Percentiles rank a stretch among this genome's conserved stretches.
Conservation (phyloP, 345 rosid genomes). For the Garcia nutans region DNA sequence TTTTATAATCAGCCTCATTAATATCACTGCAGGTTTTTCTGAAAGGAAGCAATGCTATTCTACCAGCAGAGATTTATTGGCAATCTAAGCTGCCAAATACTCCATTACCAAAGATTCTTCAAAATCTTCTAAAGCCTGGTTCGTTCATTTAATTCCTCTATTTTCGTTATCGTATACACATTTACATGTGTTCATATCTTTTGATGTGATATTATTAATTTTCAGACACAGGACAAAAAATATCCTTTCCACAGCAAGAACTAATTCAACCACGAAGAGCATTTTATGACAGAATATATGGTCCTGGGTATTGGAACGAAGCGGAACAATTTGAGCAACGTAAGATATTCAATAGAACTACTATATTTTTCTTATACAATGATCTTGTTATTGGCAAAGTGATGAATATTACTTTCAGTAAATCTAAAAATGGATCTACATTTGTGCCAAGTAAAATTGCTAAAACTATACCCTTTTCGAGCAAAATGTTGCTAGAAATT, state of each 20-base stretch:
- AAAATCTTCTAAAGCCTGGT: neutral
- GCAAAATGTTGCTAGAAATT: too few species aligned
- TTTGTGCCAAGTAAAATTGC: too few species aligned
- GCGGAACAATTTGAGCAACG: neutral
- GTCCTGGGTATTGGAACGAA: neutral
- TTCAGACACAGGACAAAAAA: neutral
- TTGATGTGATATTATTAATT: too few species aligned
- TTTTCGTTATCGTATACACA: too few species aligned
- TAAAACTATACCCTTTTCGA: too few species aligned
- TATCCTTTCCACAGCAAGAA: neutral
- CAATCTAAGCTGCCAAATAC: neutral
- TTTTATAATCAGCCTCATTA: neutral
- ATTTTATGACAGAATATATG: neutral
- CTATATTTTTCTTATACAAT: neutral
- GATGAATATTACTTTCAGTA: neutral
- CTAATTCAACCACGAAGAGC: too few species aligned
- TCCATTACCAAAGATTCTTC: neutral
- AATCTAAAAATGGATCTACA: neutral
- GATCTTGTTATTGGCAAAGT: neutral
- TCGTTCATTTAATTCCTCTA: too few species aligned
- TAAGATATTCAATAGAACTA: neutral
- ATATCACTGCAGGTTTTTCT: neutral
- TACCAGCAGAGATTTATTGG: neutral
- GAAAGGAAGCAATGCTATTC: neutral
- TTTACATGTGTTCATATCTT: too few species aligned